A percentile compares a stretch with the other conserved stretches of the same genome.
These are phyloP conservation scores for Conticribra guillardii DNA, from an alignment of 108 stramenopile genomes.

Conservation along the genomic window DNA sequence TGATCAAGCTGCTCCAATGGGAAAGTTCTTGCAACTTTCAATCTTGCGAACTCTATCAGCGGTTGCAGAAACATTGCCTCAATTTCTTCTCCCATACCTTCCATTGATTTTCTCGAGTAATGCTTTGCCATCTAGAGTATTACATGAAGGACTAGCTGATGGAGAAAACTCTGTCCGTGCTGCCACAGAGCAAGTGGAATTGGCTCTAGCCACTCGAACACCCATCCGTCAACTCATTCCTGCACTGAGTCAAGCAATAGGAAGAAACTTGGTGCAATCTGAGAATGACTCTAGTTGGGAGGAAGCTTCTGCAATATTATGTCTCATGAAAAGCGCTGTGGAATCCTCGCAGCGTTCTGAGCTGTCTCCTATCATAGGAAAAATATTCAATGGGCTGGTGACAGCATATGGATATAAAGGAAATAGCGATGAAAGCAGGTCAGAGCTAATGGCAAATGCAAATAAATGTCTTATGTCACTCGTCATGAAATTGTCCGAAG, in stretches of 20 bases:
- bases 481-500: conserved; percentile 85
- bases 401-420: conserved; percentile 53
- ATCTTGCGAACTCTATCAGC: conserved; percentile 56
- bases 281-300: conserved; percentile 32
- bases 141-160: conserved; percentile 27
- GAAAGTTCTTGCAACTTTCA: conserved; percentile 58
- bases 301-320: conserved; percentile 46
- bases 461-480: conserved; percentile 68
- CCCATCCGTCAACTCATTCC: conserved; percentile 75
- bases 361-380: conserved; percentile 51
- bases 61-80: conserved; percentile 75
- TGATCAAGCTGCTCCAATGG: conserved; percentile 24
- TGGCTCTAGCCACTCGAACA: conserved; percentile 49
- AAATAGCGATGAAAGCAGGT: conserved; percentile 7
- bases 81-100: conserved; percentile 77
- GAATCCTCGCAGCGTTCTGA: conserved; percentile 60
- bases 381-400: conserved; percentile 61
- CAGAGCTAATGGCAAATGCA: conserved; percentile 43
- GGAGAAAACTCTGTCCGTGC: conserved; percentile 31
- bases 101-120: conserved; percentile 53
- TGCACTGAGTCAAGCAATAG: conserved; percentile 48
- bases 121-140: conserved; percentile 55
- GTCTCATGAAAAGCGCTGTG: conserved; percentile 58
- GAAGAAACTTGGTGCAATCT: conserved; percentile 13
- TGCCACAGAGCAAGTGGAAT: conserved; percentile 47